These are phyloP conservation scores for Rubia peregrina DNA, from an alignment of 305 asterid genomes.

Conservation along the genomic window DNA sequence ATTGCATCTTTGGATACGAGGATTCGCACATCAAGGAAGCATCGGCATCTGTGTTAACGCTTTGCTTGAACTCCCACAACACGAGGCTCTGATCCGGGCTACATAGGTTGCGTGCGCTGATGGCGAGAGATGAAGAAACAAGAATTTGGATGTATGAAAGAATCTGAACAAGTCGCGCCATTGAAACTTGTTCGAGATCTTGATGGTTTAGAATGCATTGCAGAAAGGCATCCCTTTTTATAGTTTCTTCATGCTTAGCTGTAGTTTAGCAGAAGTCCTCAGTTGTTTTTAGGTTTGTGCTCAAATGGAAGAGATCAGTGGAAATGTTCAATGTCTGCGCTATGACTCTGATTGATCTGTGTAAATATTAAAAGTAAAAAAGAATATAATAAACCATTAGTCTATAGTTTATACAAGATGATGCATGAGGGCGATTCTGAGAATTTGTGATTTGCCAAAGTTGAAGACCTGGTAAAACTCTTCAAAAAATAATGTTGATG, in stretches of 20 bases:
- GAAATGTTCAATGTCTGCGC: neutral
- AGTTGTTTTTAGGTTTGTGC: neutral
- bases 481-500: neutral
- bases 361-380: too few relatives aligned
- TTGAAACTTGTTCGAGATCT: neutral
- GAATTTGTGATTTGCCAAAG: neutral
- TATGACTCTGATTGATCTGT: too few relatives aligned
- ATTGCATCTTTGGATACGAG: constrained; percentile 16
- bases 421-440: neutral
- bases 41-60: neutral
- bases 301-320: neutral
- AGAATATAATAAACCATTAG: neutral
- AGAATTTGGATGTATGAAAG: constrained; percentile 1
- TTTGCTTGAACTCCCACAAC: constrained; percentile 21
- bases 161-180: neutral
- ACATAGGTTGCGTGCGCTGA: constrained; percentile 9
- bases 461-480: neutral
- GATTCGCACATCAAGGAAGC: constrained; percentile 18
- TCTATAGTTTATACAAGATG: neutral
- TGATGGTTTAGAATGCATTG: neutral
- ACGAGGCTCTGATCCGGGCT: constrained; percentile 8
- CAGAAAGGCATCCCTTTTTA: neutral
- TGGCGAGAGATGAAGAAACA: neutral
- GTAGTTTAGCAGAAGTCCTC: neutral
- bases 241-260: neutral